These are phyloP conservation scores for Kwoniella sp. DNA, from an alignment of 768 basidiomycete genomes.

Conservation along the genomic window DNA sequence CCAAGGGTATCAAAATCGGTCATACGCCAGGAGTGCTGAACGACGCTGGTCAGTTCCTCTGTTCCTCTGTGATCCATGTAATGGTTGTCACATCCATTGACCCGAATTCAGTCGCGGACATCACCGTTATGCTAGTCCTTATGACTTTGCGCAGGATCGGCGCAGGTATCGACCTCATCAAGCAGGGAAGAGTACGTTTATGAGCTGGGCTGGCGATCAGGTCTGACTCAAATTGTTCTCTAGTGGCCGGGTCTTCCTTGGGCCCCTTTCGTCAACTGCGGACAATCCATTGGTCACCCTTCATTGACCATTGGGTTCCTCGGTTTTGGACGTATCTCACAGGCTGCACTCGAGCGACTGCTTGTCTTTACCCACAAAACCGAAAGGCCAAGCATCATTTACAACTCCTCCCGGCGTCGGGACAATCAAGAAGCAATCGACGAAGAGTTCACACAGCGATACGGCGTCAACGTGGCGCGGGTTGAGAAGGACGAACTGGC, in stretches of 20 bases:
- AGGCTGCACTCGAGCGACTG: constrained; percentile 72
- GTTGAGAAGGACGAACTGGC: constrained; percentile 69
- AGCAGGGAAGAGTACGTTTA: constrained; percentile 61
- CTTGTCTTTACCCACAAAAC: constrained; percentile 61
- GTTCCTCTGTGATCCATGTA: neutral
- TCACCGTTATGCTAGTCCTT: constrained; percentile 80
- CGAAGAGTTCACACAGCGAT: constrained; percentile 33
- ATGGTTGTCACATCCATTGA: neutral
- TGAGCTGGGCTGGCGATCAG: neutral
- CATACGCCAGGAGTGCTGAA: constrained; percentile 92
- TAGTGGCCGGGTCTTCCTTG: constrained; percentile 78
- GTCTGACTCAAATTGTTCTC: too few species aligned
- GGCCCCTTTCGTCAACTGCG: constrained; percentile 79
- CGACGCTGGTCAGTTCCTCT: constrained; percentile 63
- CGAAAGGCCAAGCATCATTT: constrained; percentile 33
- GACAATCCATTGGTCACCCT: constrained; percentile 53
- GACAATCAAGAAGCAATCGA: constrained; percentile 42
- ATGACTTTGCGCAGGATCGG: constrained; percentile 86
- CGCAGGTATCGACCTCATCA: constrained; percentile 62
- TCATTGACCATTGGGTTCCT: constrained; percentile 72
- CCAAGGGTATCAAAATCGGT: constrained; percentile 67
- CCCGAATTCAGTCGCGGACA: constrained; percentile 68
- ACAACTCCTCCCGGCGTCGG: constrained; percentile 35
- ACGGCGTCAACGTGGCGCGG: constrained; percentile 54
- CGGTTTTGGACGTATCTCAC: constrained; percentile 91